Conservation (phyloP, 2,329 filamentous ascomycete species). For the Aspergillus brunneoviolaceus region DNA sequence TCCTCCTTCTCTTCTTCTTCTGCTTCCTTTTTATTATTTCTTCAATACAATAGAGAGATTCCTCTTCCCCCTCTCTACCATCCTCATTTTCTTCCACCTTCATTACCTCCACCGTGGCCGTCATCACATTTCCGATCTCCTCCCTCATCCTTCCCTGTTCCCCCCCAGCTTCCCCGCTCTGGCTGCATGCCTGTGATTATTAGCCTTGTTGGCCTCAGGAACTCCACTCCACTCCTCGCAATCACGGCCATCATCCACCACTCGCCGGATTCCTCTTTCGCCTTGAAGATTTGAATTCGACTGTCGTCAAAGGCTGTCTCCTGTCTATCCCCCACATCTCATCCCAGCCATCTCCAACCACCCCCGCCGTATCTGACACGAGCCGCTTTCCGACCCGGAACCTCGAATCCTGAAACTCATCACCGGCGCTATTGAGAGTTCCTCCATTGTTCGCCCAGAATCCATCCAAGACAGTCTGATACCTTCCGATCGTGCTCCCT, state of each 20-base stretch:
- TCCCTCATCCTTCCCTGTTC: not conserved
- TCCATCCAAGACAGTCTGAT: not conserved
- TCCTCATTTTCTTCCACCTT: conserved; percentile 1
- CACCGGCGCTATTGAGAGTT: not conserved
- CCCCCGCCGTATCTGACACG: not conserved
- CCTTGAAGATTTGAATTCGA: not conserved
- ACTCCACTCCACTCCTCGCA: not conserved
- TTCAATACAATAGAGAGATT: not conserved
- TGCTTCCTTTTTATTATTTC: not conserved
- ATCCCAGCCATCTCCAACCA: not conserved
- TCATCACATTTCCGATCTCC: not conserved
- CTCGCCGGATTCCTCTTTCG: not conserved
- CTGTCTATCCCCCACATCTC: not conserved
- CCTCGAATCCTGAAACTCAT: not conserved
- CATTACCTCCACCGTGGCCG: not conserved
- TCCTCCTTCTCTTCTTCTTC: not conserved
- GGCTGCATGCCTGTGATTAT: conserved; percentile 4
- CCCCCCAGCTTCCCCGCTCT: conserved; percentile 18
- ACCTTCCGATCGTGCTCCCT: not conserved
- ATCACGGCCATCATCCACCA: not conserved
- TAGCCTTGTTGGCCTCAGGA: conserved; percentile 13
- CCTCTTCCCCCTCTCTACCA: not conserved
- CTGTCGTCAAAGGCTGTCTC: not conserved
- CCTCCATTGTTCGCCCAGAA: not conserved
- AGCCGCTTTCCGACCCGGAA: not conserved